Conservation (phyloP, 495 filamentous ascomycete species). For the Aspergillus ellipticus region DNA sequence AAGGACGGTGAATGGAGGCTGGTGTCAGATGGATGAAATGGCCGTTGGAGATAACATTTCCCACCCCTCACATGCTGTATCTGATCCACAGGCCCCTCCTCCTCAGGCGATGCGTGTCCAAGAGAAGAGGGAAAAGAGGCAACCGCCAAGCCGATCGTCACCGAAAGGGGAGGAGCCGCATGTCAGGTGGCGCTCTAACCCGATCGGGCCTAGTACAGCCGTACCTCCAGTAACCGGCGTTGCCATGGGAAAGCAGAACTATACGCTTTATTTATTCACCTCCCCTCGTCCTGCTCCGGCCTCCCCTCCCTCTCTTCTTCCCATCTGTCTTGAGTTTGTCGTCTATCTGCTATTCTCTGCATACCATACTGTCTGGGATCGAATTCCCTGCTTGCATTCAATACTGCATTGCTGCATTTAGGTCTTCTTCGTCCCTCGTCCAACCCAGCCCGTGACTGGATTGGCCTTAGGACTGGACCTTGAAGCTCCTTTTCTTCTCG, state of each 20-base stretch:
- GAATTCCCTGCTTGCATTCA: constrained; percentile 15
- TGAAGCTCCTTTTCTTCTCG: constrained; percentile 8
- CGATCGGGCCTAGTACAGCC: constrained; percentile 20
- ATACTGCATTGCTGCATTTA: constrained; percentile 15
- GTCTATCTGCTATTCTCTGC: constrained; percentile 29
- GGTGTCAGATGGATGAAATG: background rate
- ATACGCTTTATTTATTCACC: constrained; percentile 43
- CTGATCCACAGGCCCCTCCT: background rate
- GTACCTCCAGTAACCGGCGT: constrained; percentile 41
- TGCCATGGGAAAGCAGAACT: constrained; percentile 33
- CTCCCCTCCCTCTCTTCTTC: constrained; percentile 18
- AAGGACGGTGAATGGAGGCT: background rate
- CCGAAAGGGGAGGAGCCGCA: constrained; percentile 25
- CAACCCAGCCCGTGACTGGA: constrained; percentile 14
- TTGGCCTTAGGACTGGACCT: constrained; percentile 9
- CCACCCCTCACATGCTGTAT: background rate
- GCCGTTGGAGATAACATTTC: background rate
- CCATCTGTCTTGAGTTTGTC: constrained; percentile 9
- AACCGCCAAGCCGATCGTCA: constrained; percentile 21
- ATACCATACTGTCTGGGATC: constrained; percentile 24
- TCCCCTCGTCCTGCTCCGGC: constrained; percentile 7
- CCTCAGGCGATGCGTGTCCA: background rate
- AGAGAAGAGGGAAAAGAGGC: constrained; percentile 8
- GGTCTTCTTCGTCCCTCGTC: constrained; percentile 19
- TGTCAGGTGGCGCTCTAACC: constrained; percentile 29